Evolutionary conservation across 495 filamentous ascomycete genomes (phyloP), one percentile per base, ranked within the genome.

Genomic region (Xylaria scruposa): DNA sequence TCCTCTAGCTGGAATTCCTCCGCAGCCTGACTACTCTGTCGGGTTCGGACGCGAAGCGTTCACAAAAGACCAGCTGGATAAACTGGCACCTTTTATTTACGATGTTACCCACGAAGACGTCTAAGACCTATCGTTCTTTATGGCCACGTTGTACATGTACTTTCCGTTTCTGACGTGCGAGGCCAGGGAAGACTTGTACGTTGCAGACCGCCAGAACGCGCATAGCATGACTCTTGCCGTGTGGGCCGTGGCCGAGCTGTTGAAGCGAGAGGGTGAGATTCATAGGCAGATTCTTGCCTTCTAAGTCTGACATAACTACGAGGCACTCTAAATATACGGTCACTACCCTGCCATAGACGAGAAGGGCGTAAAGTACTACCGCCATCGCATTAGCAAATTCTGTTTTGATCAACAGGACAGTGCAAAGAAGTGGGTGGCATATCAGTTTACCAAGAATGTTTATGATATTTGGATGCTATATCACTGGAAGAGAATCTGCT

Each of bases 231-330:
- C 79, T 26, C 36, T 85, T 61, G 78, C 81, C 12, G 78, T 83
- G 53, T 75, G 78, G 33, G 80, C 51, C 53, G 58, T 84, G 24
- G 74, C 81, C 26, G 78, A 84, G 64, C 79, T 47, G 7, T 42
- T 7, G 78, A 83, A 2, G 73, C 81, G 79, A 42, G 71, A 82
- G 72, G 61, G 77, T 31, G 80, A 85, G 74, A 68, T 85, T 44
- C 36, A 85, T 70, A 77, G 75, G 59, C 70, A 83, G 72, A 81
- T 84, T 40, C 76, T 85, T 67, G 77, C 78, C 46, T 88, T 87
- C 79, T 87, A 83, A 2, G 77, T 88, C 70, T 87, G 83, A 31
- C 81, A 86, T 74, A 75, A 87, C 72, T 66, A 83, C 49, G 29
- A 65, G 21, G 70, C 70, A 8, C 80, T 85, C 29, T 71, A 77